Evolutionary conservation across 2,329 filamentous ascomycete species (phyloP).

Genomic region (Phyllosticta citrichinensis): DNA sequence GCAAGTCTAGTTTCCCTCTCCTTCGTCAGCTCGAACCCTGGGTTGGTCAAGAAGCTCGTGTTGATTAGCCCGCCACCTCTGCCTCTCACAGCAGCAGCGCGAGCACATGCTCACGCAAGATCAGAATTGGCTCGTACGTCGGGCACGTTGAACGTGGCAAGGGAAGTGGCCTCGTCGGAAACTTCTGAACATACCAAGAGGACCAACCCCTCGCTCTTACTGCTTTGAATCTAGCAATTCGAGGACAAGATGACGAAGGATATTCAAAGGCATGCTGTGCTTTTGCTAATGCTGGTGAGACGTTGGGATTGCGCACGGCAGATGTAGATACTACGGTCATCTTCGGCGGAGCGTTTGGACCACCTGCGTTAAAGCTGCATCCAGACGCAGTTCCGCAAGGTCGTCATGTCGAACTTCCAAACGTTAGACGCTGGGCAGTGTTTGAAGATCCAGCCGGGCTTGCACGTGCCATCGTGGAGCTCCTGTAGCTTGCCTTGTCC

Average conservation of each 20-base stretch:
- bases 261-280: slow-evolving; percentile 47
- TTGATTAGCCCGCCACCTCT: slow-evolving; percentile 39
- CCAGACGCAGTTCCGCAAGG: slow-evolving; percentile 16
- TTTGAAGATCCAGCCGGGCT: slow-evolving; percentile 37
- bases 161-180: slow-evolving; percentile 30
- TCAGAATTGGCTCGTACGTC: neutral
- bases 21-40: slow-evolving; percentile 29
- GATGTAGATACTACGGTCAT: slow-evolving; percentile 27
- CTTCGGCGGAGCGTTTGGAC: slow-evolving; percentile 37
- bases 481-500: neutral
- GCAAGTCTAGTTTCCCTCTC: slow-evolving; percentile 40
- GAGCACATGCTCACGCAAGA: slow-evolving; percentile 34
- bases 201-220: slow-evolving; percentile 31
- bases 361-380: slow-evolving; percentile 29
- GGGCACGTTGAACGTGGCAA: slow-evolving; percentile 29
- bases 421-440: slow-evolving; percentile 41
- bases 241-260: slow-evolving; percentile 41
- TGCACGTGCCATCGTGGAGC: slow-evolving; percentile 19
- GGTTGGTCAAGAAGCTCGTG: slow-evolving; percentile 35
- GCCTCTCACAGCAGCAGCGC: slow-evolving; percentile 34
- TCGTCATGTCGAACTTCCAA: neutral
- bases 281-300: slow-evolving; percentile 31
- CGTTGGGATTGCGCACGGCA: slow-evolving; percentile 22
- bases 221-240: slow-evolving; percentile 35
- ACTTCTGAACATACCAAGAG: slow-evolving; percentile 30